A percentile compares a stretch with the other conserved stretches of the same genome.
Evolutionary conservation across 2,329 filamentous ascomycete genomes (phyloP).

Genomic region (Pseudogymnoascus sp.): DNA sequence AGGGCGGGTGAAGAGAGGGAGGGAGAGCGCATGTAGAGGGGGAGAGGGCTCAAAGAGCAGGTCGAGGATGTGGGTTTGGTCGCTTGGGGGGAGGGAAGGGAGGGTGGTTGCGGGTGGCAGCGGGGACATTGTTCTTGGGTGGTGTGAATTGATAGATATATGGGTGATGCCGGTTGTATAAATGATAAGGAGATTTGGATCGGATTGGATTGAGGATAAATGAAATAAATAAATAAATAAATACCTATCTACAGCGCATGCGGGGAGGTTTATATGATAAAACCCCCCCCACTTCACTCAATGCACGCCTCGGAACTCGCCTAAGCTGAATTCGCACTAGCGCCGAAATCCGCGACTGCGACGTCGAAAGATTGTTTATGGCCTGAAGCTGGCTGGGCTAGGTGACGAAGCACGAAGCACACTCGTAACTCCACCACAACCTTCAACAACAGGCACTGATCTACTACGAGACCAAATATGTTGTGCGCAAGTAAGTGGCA

Average conservation of each 20-base stretch:
- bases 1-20: constrained; percentile 52
- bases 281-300: not conserved
- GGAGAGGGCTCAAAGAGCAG: constrained; percentile 78
- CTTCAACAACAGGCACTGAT: not conserved
- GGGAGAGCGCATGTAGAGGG: constrained; percentile 64
- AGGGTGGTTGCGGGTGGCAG: not conserved
- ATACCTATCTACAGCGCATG: not conserved
- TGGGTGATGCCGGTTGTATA: not conserved
- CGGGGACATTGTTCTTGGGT: not conserved
- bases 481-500: constrained; percentile 57
- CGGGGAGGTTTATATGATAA: constrained; percentile 11
- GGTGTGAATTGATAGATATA: not conserved
- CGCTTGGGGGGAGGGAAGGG: not conserved
- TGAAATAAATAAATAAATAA: constrained; percentile 4
- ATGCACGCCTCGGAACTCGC: constrained; percentile 8
- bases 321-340: constrained; percentile 7
- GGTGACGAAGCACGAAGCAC: constrained; percentile 3
- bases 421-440: constrained; percentile 6
- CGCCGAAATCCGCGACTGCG: constrained; percentile 5
- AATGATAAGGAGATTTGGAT: not conserved
- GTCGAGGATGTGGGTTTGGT: constrained; percentile 46
- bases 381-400: constrained; percentile 7
- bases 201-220: not conserved
- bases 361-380: constrained; percentile 10
- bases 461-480: constrained; percentile 39